These are phyloP conservation scores for Pseudomassariella vexata DNA, from an alignment of 2,329 filamentous ascomycete genomes.

Conservation along the genomic window DNA sequence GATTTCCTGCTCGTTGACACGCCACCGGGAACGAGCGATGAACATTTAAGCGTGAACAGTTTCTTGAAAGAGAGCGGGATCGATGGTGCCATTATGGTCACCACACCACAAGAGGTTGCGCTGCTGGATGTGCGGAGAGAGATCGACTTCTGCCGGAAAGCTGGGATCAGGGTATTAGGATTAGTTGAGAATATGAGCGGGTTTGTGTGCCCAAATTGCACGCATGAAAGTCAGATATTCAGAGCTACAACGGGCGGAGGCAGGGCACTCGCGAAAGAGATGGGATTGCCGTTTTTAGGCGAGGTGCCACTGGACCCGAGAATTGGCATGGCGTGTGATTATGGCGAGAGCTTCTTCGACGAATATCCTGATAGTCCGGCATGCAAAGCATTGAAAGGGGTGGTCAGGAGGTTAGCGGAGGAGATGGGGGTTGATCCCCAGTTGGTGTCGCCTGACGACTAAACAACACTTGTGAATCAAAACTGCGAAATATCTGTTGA, in stretches of 20 bases:
- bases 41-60: constrained; percentile 90
- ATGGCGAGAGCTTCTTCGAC: constrained; percentile 95
- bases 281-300: constrained; percentile 82
- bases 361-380: constrained; percentile 90
- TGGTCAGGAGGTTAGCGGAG: constrained; percentile 67
- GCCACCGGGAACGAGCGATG: constrained; percentile 89
- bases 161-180: constrained; percentile 80
- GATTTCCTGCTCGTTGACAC: constrained; percentile 94
- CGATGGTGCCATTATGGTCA: constrained; percentile 87
- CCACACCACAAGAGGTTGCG: constrained; percentile 90
- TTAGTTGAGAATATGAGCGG: constrained; percentile 98
- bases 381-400: constrained; percentile 71
- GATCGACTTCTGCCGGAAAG: constrained; percentile 95
- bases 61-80: constrained; percentile 88
- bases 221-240: constrained; percentile 79
- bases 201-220: constrained; percentile 93
- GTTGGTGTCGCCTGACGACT: constrained; percentile 40
- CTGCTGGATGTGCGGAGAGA: constrained; percentile 93
- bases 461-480: constrained; percentile 5
- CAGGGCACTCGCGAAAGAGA: constrained; percentile 72
- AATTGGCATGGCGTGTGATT: constrained; percentile 95
- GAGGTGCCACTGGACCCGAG: constrained; percentile 86
- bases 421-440: constrained; percentile 60
- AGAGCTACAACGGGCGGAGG: constrained; percentile 86
- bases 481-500: too few species aligned